Base-by-base conservation (phyloP, 139 green algal species). In the Zygnema circumcarinatum region DNA sequence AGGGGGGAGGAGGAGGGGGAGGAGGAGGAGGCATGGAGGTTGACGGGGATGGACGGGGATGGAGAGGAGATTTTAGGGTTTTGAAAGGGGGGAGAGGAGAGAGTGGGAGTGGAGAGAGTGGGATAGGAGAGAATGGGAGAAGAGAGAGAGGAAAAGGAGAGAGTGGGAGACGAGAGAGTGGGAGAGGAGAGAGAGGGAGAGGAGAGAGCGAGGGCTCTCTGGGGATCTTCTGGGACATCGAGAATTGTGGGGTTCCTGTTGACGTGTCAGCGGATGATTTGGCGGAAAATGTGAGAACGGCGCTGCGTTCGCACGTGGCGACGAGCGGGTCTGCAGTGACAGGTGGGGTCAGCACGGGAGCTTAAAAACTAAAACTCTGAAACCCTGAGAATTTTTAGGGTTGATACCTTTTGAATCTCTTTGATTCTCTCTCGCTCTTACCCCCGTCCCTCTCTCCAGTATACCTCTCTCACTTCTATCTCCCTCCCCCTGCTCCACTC, bases 181-280 rank as follows among this genome's bases (percentile, higher is more conserved):
- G 47, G 47, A 62, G 47, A 16, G 47, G 16, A 16, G 16, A 16
- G 47, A 62, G 47, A 62, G 47, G 47, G 47, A 62, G 47, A 16
- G 47, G 16, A 16, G 69, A 81, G 11, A 11, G 16, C 53, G 69
- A 38, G 76, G 82, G 38, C 62, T 67, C 84, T 25, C 1, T 89
- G 33, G 87, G 38, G 29, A 74, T 91, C 3, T 79, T 91, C 25
- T 91, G 87, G 87, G 87, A 91, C 81, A 89, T 91, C 22, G 87
- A 91, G 81, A 89, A 91, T 31, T 91, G 87, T 79, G 38, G 22
- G 1, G 47, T 91, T 21, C 87, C 87, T 20, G 31, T 25, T 31
- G 87, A 81, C 22, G 81, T 89, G 36, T 16, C 25, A 29, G 25
- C 67, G 0, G 81, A 85, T 32, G 67, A 76, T 42, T 74, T 89